These are phyloP conservation scores for Trypanosoma platydactyli DNA, from an alignment of 208 protist species.

Conservation along the genomic window DNA sequence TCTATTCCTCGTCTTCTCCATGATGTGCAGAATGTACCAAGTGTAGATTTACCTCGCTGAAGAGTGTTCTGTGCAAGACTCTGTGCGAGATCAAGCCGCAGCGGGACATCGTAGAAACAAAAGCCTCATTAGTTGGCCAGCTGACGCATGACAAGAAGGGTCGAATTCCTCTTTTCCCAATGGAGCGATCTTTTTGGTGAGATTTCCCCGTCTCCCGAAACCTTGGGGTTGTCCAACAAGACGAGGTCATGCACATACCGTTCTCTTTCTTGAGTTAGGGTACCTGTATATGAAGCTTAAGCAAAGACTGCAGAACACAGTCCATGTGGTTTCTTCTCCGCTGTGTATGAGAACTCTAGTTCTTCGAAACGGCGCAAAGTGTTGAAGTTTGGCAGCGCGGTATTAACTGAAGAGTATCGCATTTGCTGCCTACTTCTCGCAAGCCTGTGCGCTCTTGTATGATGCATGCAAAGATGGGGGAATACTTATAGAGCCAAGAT, in stretches of 20 bases:
- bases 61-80: no score
- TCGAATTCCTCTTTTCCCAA: conserved; percentile 13
- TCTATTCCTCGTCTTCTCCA: no score
- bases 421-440: conserved; percentile 5
- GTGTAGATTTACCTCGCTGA: no score
- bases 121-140: no score
- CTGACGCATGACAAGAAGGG: not conserved
- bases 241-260: not conserved
- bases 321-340: conserved; percentile 7
- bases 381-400: conserved; percentile 15
- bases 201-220: not conserved
- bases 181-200: conserved; percentile 24
- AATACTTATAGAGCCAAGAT: not conserved
- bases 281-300: conserved; percentile 14
- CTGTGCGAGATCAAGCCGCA: no score
- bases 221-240: not conserved
- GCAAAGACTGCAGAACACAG: conserved; percentile 15
- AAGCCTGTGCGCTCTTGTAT: conserved; percentile 24
- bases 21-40: no score
- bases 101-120: no score
- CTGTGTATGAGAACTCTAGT: not conserved
- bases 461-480: conserved; percentile 4
- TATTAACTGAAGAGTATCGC: not conserved
- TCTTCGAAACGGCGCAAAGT: not conserved
- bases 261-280: conserved; percentile 3